Evolutionary conservation across 2,329 filamentous ascomycete species (phyloP), one percentile per base, ranked within the genome.

Genomic region (Phyllosticta paracitricarpa): DNA sequence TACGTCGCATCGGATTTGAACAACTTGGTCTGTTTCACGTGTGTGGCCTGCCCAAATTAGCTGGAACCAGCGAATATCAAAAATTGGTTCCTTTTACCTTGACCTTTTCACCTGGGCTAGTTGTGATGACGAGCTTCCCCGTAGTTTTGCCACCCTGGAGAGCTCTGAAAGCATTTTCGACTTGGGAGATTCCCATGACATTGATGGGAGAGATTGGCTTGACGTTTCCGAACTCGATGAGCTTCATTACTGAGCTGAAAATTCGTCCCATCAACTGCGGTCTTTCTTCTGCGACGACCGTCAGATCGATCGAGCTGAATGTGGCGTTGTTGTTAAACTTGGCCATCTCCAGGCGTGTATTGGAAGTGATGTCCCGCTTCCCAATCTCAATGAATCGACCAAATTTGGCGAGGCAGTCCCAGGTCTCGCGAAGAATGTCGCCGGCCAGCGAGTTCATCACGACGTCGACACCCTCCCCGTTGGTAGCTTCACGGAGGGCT

Each of bases 381-480:
- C 65, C 65, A 14, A 69, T 54, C 19, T 68, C 66, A 24, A 62
- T 68, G 68, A 75, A 66, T 9, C 66, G 65, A 3, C 73, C 73
- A 28, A 70, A 71, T 2, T 64, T 62, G 1, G 72, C 71, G 10
- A 72, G 48, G 56, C 64, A 66, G 7, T 67, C 60, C 69, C 68
- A 73, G 2, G 67, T 65, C 35, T 65, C 61, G 24, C 65, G 61
- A 6, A 74, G 64, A 1, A 66, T 53, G 19, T 70, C 64, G 1
- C 73, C 72, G 7, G 65, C 57, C 2, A 68, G 61, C 4, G 66
- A 68, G 62, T 75, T 75, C 53, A 75, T 62, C 6, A 74, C 66
- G 3, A 75, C 68, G 61, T 75, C 71, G 2, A 75, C 71, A 17
- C 73, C 73, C 7, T 64, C 52, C 8, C 64, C 65, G 0, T 65